These are phyloP conservation scores for Zygotorulaspora mrakii DNA, from an alignment of 1,139 yeast genomes.

Conservation along the genomic window DNA sequence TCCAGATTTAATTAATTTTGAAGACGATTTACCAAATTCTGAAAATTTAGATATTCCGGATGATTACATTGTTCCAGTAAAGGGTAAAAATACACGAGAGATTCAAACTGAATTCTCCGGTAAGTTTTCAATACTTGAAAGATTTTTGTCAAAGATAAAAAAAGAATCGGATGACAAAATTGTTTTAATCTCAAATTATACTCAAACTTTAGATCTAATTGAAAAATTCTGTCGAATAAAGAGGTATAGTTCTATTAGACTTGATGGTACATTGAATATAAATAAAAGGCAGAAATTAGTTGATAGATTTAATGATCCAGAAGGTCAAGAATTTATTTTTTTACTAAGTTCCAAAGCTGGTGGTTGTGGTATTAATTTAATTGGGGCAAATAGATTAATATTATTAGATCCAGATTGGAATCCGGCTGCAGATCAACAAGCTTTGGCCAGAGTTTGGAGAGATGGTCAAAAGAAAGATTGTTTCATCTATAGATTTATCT, in stretches of 20 bases:
- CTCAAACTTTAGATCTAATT: conserved; percentile 87
- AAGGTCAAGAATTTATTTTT: conserved; percentile 82
- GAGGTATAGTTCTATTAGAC: conserved; percentile 72
- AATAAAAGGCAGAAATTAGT: conserved; percentile 92
- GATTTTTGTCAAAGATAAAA: conserved; percentile 74
- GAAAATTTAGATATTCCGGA: conserved; percentile 61
- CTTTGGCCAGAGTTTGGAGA: conserved; percentile 97
- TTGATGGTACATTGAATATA: conserved; percentile 91
- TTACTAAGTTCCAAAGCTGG: conserved; percentile 94
- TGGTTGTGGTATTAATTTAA: conserved; percentile 95
- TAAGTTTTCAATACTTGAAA: conserved; percentile 52
- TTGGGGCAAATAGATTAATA: conserved; percentile 90
- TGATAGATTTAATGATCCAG: conserved; percentile 86
- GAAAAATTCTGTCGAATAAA: conserved; percentile 77
- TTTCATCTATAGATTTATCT: conserved; percentile 85
- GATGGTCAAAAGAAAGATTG: conserved; percentile 98
- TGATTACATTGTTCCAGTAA: conserved; percentile 48
- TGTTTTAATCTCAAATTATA: conserved; percentile 88
- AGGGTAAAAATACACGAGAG: conserved; percentile 38
- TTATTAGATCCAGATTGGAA: conserved; percentile 98
- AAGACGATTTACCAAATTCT: conserved; percentile 71
- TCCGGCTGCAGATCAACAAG: conserved; percentile 98
- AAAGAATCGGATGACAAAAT: conserved; percentile 88
- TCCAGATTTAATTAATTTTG: conserved; percentile 77
- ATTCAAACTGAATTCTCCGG: conserved; percentile 58